These are phyloP conservation scores for Diaporthe ampelina DNA, from an alignment of 2,329 filamentous ascomycete species.

Conservation along the genomic window DNA sequence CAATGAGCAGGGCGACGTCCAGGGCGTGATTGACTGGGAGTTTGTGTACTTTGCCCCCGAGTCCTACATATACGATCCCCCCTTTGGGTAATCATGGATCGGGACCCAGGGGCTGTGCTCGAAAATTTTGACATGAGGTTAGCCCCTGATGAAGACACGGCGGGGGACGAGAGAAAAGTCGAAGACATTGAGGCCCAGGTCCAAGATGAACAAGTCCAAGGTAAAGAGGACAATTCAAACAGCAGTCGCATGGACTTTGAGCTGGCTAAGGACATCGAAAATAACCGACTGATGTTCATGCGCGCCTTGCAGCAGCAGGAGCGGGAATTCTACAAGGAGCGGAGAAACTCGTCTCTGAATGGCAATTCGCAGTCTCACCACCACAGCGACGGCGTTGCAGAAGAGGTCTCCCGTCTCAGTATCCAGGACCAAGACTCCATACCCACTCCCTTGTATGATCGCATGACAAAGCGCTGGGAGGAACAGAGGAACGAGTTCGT, in stretches of 20 bases:
- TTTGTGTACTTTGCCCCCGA: conserved; percentile 2
- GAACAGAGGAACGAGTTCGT: not conserved
- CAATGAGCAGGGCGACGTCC: not conserved
- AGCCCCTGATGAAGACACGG: not conserved
- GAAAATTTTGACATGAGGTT: not conserved
- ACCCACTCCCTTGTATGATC: not conserved
- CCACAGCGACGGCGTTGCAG: not conserved
- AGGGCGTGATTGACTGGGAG: conserved; percentile 2
- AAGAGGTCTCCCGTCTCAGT: not conserved
- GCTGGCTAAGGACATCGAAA: not conserved
- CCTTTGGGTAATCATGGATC: not conserved
- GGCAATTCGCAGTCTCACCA: not conserved
- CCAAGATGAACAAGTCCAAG: not conserved
- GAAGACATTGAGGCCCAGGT: no score
- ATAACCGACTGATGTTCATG: not conserved
- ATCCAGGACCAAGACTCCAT: not conserved
- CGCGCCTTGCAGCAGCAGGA: conserved; percentile 4
- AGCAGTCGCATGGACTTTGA: not conserved
- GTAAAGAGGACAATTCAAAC: not conserved
- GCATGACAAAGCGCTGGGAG: conserved; percentile 5
- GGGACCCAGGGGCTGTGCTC: not conserved
- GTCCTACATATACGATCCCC: not conserved
- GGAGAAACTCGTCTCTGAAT: not conserved
- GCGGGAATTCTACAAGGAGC: not conserved
- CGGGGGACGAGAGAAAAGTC: not conserved